These are phyloP conservation scores for Plasmopara muralis DNA, from an alignment of 352 stramenopile species.

Conservation along the genomic window DNA sequence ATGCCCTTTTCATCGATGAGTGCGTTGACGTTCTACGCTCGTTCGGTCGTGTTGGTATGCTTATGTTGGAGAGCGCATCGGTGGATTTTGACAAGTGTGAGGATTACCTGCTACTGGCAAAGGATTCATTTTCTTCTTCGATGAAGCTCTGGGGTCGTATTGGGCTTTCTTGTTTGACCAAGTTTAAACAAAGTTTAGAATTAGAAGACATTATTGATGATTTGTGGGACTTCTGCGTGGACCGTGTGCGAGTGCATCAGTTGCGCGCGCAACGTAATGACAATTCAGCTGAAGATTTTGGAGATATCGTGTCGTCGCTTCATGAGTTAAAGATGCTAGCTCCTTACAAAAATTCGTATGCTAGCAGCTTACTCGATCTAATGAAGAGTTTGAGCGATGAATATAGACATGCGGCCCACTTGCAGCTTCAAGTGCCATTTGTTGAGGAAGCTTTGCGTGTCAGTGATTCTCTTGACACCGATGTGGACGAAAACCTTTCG, in stretches of 20 bases:
- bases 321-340: constrained; percentile 69
- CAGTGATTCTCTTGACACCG: constrained; percentile 41
- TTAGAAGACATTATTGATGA: constrained; percentile 71
- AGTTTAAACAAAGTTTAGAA: constrained; percentile 55
- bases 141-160: constrained; percentile 57
- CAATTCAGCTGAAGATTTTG: constrained; percentile 6
- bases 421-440: constrained; percentile 39
- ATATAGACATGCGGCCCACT: constrained; percentile 28
- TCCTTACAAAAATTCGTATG: constrained; percentile 51
- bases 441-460: constrained; percentile 54
- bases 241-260: constrained; percentile 48
- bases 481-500: constrained; percentile 22
- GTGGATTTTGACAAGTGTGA: constrained; percentile 42
- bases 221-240: constrained; percentile 73
- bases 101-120: constrained; percentile 47
- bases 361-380: constrained; percentile 35
- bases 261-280: constrained; percentile 15
- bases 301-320: constrained; percentile 43
- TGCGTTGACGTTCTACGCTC: constrained; percentile 70
- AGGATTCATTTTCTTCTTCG: constrained; percentile 42
- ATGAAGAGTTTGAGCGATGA: constrained; percentile 44
- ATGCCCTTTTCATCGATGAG: constrained; percentile 40
- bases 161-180: constrained; percentile 56
- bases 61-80: constrained; percentile 50
- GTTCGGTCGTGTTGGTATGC: constrained; percentile 56